Base-by-base conservation (phyloP, 1,284 basidiomycete species). In the Sporisorium exsertum region DNA sequence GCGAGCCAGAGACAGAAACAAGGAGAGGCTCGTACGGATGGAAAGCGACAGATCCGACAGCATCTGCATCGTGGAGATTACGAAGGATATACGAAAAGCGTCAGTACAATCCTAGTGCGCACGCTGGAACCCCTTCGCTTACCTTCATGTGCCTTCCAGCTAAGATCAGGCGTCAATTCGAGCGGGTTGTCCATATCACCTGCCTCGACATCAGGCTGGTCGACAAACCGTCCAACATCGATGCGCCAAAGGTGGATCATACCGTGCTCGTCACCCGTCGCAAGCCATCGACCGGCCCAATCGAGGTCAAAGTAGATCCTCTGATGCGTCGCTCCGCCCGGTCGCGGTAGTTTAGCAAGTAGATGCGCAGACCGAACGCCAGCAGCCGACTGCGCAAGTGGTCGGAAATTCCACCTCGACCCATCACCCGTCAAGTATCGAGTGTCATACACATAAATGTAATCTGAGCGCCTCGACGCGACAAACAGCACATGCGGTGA, bases 241-340 rank as follows among this genome's bases (percentile, higher is more conserved):
- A 75, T 65, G 18, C 61, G 58, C 81, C 81, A 82, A 2, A 80
- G n/a, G 12, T 58, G 46, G 18, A 81, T 49, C 27, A 15, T 45
- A 13, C 81, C 81, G 0, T 63, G 2, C 15, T 67, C 51, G 45
- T 78, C 72, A 12, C 81, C 81, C 0, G 79, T 54, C 9, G 64
- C 68, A 9, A 82, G 68, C 72, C 73, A 65, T 10, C 78, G 42
- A 5, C 81, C 79, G 8, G 74, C 71, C 66, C 71, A 79, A 46
- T 82, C 79, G 1, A 82, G 43, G 54, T 81, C 70, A 57, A 82
- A 82, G 40, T 64, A 62, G 47, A 82, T 55, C 18, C 81, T 51
- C 42, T 82, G 81, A 24, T 78, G 72, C 15, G 56, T 73, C 13
- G 46, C 27, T 22, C 52, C 52, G 12, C 53, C 54, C 12, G 49